Conservation (phyloP, 2,329 filamentous ascomycete species). For the Alternaria burnsii region DNA sequence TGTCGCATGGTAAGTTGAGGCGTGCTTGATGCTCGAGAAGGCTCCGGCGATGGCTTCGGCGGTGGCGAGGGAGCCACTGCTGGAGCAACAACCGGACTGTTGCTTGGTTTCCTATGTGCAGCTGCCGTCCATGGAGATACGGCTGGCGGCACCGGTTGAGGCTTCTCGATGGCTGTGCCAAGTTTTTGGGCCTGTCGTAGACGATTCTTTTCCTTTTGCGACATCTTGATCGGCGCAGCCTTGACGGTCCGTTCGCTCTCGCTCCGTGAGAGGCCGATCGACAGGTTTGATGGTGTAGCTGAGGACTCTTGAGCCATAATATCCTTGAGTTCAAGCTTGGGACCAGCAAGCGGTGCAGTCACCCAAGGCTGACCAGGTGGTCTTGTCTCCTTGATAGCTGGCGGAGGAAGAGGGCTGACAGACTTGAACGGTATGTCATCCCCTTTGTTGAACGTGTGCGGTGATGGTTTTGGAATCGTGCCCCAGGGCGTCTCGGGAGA, state of each 20-base stretch:
- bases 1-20: slow-evolving; percentile 69
- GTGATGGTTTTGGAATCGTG: slow-evolving; percentile 26
- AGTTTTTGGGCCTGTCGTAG: slow-evolving; percentile 50
- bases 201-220: slow-evolving; percentile 89
- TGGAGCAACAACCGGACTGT: slow-evolving; percentile 24
- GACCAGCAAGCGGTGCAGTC: slow-evolving; percentile 61
- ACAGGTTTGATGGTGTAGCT: slow-evolving; percentile 61
- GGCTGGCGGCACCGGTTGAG: slow-evolving; percentile 40
- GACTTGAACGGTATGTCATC: slow-evolving; percentile 29
- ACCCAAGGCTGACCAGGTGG: slow-evolving; percentile 61
- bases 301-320: slow-evolving; percentile 73
- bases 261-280: slow-evolving; percentile 56
- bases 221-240: slow-evolving; percentile 69
- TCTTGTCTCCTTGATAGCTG: slow-evolving; percentile 30
- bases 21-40: slow-evolving; percentile 44
- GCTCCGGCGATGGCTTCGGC: slow-evolving; percentile 26
- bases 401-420: slow-evolving; percentile 33
- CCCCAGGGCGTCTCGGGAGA: slow-evolving; percentile 40
- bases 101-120: slow-evolving; percentile 42
- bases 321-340: slow-evolving; percentile 76
- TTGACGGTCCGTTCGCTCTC: slow-evolving; percentile 44
- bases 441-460: slow-evolving; percentile 17
- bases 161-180: slow-evolving; percentile 37
- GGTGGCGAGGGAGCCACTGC: slow-evolving; percentile 16
- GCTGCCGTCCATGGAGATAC: slow-evolving; percentile 49